Evolutionary conservation across 2,329 filamentous ascomycete species (phyloP).

Genomic region (Fusarium armeniacum): DNA sequence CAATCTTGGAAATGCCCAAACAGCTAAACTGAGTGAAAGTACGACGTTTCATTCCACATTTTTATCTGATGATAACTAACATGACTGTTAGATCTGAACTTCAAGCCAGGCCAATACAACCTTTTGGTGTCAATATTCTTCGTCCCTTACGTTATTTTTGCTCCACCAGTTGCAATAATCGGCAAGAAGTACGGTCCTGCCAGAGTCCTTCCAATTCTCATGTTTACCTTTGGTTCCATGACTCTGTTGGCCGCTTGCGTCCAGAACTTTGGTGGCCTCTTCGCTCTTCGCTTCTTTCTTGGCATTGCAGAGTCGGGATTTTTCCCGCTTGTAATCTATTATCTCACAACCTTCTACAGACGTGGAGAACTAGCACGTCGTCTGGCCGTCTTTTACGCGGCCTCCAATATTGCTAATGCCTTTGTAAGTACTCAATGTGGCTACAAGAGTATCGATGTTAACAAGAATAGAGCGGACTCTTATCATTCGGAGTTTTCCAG

Average conservation of each 20-base stretch:
- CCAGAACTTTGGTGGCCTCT: conserved; percentile 22
- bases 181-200: conserved; percentile 20
- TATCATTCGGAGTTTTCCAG: conserved; percentile 19
- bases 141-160: conserved; percentile 24
- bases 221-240: conserved; percentile 25
- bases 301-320: conserved; percentile 19
- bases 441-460: rapidly evolving
- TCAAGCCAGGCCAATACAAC: conserved; percentile 22
- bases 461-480: not conserved
- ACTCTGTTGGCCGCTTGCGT: conserved; percentile 14
- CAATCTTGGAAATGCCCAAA: conserved; percentile 27
- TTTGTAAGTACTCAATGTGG: not conserved
- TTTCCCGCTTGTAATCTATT: conserved; percentile 26
- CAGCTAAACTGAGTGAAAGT: conserved; percentile 15
- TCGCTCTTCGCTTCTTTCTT: conserved; percentile 15
- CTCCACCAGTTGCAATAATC: conserved; percentile 14
- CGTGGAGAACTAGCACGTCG: conserved; percentile 23
- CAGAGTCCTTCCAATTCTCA: conserved; percentile 8
- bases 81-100: conserved; percentile 5
- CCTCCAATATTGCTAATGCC: conserved; percentile 20
- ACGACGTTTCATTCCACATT: rapidly evolving
- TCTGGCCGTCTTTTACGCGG: conserved; percentile 18
- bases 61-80: not conserved
- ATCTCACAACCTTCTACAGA: conserved; percentile 19
- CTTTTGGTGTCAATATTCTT: conserved; percentile 28